Evolutionary conservation across 2,329 filamentous ascomycete species (phyloP), one percentile per base, ranked within the genome.

Genomic region (Epichloe hybrida): DNA sequence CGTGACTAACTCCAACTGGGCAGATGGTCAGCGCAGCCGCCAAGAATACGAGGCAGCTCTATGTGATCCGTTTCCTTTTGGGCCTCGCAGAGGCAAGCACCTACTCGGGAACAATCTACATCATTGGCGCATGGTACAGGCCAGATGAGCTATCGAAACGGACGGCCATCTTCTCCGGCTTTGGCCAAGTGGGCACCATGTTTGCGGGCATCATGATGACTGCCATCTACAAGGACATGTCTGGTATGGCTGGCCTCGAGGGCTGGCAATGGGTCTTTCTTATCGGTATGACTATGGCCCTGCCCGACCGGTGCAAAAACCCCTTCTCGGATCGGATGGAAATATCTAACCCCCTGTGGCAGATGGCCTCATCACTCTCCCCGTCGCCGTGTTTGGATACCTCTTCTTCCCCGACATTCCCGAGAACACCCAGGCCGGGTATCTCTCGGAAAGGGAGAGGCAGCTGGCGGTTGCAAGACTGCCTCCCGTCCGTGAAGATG

Each of bases 261-360:
- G 82, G 81, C 6, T 87, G 82, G 82, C 69, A 79, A 3, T 84
- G 80, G 82, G 69, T 86, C 0, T 86, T 86, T 64, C 82, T 86
- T 39, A 77, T 86, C 9, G 83, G 27, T 31, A 31, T 31, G 27
- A 31, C 27, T 27, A 31, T 31, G 27, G 4, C 27, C 1, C 1
- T 31, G 11, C 9, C 27, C 9, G 27, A 31, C 27, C 27, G 27
- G 27, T 9, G 8, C 27, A 31, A 31, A 31, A 31, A 4, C 3
- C 27, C 27, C 8, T 31, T 31, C 27, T 31, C 27, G 27, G 27
- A 31, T 31, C 27, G 27, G 27, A 31, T 31, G 27, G 27, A 11
- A 31, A 31, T 1, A 11, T 31, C 27, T 31, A 31, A 11, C 27
- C 3, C 8, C 8, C 0, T 31, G 9, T 11, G 27, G 27, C 27